phyloP scores from a whole-genome alignment of 106 monocot genomes.

The Acorus calamus region DNA sequence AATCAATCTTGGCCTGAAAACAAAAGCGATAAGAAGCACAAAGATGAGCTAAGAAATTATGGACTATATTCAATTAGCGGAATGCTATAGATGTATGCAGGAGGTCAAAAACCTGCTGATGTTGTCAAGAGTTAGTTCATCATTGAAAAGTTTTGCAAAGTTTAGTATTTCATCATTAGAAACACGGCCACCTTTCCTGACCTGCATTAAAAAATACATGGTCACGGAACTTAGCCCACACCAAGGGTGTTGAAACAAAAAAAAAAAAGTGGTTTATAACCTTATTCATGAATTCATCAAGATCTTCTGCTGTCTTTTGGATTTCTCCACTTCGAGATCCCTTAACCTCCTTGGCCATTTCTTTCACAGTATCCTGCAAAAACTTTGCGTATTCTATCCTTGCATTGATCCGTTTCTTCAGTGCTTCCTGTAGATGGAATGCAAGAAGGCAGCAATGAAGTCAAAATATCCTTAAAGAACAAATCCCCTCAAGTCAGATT shows the following conservation, averaged over 20 bases:
- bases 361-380: conserved; percentile 91
- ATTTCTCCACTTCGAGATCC: conserved; percentile 73
- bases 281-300: conserved; percentile 91
- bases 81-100: no score
- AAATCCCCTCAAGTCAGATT: no score
- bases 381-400: conserved; percentile 95
- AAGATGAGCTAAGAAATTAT: no score
- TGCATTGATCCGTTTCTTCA: conserved; percentile 80
- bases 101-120: conserved; percentile 66
- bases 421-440: conserved; percentile 42
- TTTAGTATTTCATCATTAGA: conserved; percentile 92
- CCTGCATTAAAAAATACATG: conserved; percentile 14
- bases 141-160: conserved; percentile 94
- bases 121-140: conserved; percentile 92
- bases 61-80: no score
- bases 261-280: conserved; percentile 10
- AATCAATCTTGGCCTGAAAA: conserved; percentile 77
- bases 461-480: not conserved
- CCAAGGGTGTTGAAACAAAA: no score
- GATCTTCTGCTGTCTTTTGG: conserved; percentile 91
- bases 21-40: no score
- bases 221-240: no score
- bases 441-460: not conserved
- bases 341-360: conserved; percentile 99
- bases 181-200: conserved; percentile 71